Conservation (phyloP, 1,284 basidiomycete genomes). For the Boletellus sp. region DNA sequence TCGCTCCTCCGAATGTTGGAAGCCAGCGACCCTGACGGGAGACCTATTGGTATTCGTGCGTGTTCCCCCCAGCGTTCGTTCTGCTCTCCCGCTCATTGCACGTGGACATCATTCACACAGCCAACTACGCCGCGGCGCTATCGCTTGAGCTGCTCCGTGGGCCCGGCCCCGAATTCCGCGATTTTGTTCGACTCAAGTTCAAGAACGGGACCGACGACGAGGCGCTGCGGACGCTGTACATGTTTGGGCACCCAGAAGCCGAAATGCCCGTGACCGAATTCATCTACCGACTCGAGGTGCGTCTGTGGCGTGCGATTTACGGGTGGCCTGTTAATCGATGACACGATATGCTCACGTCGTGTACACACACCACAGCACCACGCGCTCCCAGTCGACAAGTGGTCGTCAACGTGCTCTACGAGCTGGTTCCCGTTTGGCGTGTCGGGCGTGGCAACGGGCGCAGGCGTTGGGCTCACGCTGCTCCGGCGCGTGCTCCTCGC, state of each 20-base stretch:
- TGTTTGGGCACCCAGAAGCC: slow-evolving; percentile 63
- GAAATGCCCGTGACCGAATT: slow-evolving; percentile 69
- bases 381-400: slow-evolving; percentile 59
- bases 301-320: slow-evolving; percentile 17
- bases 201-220: slow-evolving; percentile 70
- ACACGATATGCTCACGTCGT: too few species aligned
- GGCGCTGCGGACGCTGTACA: slow-evolving; percentile 53
- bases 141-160: slow-evolving; percentile 75
- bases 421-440: slow-evolving; percentile 34
- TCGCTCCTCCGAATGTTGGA: slow-evolving; percentile 79
- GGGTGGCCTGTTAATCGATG: too few species aligned
- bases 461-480: slow-evolving; percentile 20
- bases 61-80: slow-evolving; percentile 10
- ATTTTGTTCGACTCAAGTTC: slow-evolving; percentile 80
- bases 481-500: slow-evolving; percentile 39
- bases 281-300: slow-evolving; percentile 68
- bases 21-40: slow-evolving; percentile 47
- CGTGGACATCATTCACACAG: slow-evolving; percentile 33
- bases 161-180: slow-evolving; percentile 66
- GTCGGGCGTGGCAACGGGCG: slow-evolving; percentile 2
- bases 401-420: slow-evolving; percentile 54
- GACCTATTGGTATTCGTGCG: slow-evolving; percentile 61
- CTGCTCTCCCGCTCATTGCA: background rate
- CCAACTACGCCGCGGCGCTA: slow-evolving; percentile 75
- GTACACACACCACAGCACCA: too few species aligned